These are phyloP conservation scores for Xylaria sp. DNA, from an alignment of 2,329 filamentous ascomycete genomes.

Conservation along the genomic window DNA sequence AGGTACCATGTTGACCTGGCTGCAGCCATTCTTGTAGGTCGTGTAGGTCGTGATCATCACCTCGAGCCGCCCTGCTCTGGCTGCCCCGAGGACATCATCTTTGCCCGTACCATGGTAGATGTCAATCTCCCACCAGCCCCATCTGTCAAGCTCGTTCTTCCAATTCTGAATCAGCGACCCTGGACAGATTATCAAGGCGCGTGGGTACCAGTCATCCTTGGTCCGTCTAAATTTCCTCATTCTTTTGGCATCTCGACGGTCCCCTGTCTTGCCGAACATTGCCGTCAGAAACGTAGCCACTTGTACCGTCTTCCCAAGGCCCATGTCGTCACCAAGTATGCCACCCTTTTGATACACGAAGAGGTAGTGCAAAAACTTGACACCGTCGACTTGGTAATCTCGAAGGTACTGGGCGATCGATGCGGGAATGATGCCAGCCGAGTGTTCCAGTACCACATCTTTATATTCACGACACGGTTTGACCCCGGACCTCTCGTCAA, in stretches of 20 bases:
- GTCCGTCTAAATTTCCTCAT: conserved; percentile 82
- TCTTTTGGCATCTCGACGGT: conserved; percentile 80
- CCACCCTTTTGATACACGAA: conserved; percentile 92
- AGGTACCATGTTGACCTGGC: conserved; percentile 75
- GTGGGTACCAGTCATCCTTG: conserved; percentile 74
- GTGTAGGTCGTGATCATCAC: conserved; percentile 93
- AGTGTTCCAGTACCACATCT: conserved; percentile 75
- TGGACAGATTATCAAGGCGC: conserved; percentile 83
- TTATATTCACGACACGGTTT: conserved; percentile 71
- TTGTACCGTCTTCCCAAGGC: conserved; percentile 94
- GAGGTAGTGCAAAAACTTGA: conserved; percentile 80
- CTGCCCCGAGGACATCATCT: conserved; percentile 71
- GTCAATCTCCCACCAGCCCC: conserved; percentile 96
- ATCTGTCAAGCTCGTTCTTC: conserved; percentile 81
- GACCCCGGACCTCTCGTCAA: conserved; percentile 57
- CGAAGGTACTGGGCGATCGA: conserved; percentile 89
- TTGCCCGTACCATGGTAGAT: conserved; percentile 74
- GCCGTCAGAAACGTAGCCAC: conserved; percentile 89
- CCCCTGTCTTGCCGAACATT: conserved; percentile 92
- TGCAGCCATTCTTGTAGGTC: conserved; percentile 80
- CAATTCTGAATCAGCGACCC: conserved; percentile 89
- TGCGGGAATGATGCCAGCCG: conserved; percentile 80
- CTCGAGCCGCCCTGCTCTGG: conserved; percentile 76
- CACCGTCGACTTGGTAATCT: conserved; percentile 87
- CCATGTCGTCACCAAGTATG: conserved; percentile 96